Evolutionary conservation across 441 rosid genomes (phyloP), one percentile per base, ranked within the genome.

Genomic region (Sinapis alba): DNA sequence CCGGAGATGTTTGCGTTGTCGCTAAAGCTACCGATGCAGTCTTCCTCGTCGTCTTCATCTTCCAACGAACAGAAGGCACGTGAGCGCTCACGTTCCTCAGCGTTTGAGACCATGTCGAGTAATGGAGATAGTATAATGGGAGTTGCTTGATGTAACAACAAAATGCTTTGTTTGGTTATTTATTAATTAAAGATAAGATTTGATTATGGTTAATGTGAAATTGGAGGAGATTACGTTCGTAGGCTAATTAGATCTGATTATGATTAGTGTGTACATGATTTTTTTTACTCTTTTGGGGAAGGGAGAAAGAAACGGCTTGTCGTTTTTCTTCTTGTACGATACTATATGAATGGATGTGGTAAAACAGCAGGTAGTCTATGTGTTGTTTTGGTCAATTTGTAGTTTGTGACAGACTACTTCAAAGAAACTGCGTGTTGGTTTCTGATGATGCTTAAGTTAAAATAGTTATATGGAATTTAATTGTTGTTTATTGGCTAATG

Each of bases 41-140:
- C 45, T 18, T 70, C 87, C 0, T 69, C 85, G n/a, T 77, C 86
- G 11, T 72, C 85, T 7, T 67, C 81, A 7, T 76, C 90, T 38
- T 56, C 87, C 11, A 86, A 77, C 4, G 91, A 87, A 50, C 79
- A 88, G 83, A 66, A 89, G 59, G 10, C 87, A 21, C 65, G 85
- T 38, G 73, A 43, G 51, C 51, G 84, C 57, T 20, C 87, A 26
- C 85, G 68, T 76, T 79, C 89, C 1, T 83, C 90, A 8, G 72
- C 74, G 7, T 90, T 90, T 58, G 84, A 86, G 88, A 66, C 82
- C 51, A 85, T 89, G 83, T 82, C 95, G 28, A 77, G 26, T 65
- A 76, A 87, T 53, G 87, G 97, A 5, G 93, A 89, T 71, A 93
- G 83, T 82, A 87, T 86, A 69, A 91, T 91, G 68, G 90, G 88